Base-by-base conservation (phyloP, 768 basidiomycete species). In the Antrodiella citrinella region DNA sequence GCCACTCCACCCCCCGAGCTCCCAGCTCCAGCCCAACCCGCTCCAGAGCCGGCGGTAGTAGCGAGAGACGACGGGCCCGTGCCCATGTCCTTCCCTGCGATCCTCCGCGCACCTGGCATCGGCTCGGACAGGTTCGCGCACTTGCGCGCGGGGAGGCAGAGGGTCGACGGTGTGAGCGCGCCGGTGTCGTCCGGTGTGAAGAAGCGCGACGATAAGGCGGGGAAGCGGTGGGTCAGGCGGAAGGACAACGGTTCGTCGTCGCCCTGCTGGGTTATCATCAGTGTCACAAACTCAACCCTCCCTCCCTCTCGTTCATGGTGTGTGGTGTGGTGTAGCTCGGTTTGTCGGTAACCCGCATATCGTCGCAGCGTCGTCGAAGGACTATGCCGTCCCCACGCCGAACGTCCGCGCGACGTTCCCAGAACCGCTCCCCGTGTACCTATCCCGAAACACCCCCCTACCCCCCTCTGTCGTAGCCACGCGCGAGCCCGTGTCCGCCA, bases 291-390 rank as follows among this genome's bases (percentile, higher is more conserved):
- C n/a, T 41, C 40, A 20, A 48, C 44, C 9, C 39, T 40, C 12
- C 45, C 26, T 47, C 39, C 51, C 30, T n/a, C n/a, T n/a, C n/a
- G n/a, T n/a, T n/a, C n/a, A n/a, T n/a, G n/a, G n/a, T n/a, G n/a
- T n/a, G n/a, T 56, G 26, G 7, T 30, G 10, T 4, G 18, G 10
- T 51, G 9, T 59, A 91, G 89, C 84, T 49, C 76, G 68, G 21
- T 91, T 91, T 61, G 69, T 72, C 19, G 81, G 79, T 12, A 91
- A 91, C 59, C 80, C 80, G 1, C 84, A 91, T 61, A 73, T 91
- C 53, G 72, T 82, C 0, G 62, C 65, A n/a, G 86, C 89, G 1
- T 71, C 77, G 12, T 74, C 64, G 66, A 65, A 59, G 41, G 89
- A 91, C 65, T 75, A 77, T 54, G 56, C 60, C 4, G 57, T 78